Evolutionary conservation across 345 rosid genomes (phyloP).

Genomic region (Balakata baccata): DNA sequence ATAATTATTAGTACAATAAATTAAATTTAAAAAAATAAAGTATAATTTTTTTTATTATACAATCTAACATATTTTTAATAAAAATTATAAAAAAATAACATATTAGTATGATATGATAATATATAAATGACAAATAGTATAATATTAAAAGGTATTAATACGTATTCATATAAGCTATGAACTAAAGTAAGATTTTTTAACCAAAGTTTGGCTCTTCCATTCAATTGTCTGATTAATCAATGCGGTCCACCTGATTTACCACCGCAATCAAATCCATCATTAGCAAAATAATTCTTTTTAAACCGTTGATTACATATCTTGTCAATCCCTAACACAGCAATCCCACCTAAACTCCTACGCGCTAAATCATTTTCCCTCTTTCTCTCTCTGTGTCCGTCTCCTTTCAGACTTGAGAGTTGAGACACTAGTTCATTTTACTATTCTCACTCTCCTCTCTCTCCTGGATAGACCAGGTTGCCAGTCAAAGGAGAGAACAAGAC

Average conservation of each 20-base stretch:
- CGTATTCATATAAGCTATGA: too few species aligned
- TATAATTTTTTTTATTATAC: too few species aligned
- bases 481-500: slow-evolving; percentile 5
- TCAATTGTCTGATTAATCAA: neutral
- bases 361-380: neutral
- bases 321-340: neutral
- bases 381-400: neutral
- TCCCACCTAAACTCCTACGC: neutral
- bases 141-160: too few species aligned
- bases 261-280: neutral
- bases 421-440: neutral
- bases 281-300: neutral
- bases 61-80: too few species aligned
- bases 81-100: too few species aligned
- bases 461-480: slow-evolving; percentile 15
- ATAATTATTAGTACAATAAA: too few species aligned
- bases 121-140: too few species aligned
- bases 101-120: too few species aligned
- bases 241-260: neutral
- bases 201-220: too few species aligned
- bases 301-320: neutral
- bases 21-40: too few species aligned
- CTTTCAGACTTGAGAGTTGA: neutral
- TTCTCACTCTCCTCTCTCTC: neutral
- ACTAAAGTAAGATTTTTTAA: too few species aligned